These are phyloP conservation scores for Trypanosoma lewisi DNA, from an alignment of 208 protist species.

Conservation along the genomic window DNA sequence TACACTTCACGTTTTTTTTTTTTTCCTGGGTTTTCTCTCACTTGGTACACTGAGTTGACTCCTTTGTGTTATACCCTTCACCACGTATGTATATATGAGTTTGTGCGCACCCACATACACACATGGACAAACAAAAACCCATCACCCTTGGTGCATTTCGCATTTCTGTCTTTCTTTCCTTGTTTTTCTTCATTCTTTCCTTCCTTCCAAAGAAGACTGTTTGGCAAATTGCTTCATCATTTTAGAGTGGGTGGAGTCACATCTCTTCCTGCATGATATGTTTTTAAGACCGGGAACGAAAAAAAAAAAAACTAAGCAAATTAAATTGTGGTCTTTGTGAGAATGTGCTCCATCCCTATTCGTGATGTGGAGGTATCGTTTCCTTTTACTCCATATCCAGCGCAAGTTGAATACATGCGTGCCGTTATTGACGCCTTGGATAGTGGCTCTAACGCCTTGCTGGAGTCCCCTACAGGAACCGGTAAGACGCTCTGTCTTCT, in stretches of 20 bases:
- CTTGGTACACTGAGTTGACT: too few species aligned
- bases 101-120: too few species aligned
- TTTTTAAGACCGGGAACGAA: too few species aligned
- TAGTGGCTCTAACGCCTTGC: slow-evolving; percentile 83
- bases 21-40: not conserved
- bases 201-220: not conserved
- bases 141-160: not conserved
- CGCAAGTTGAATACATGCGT: slow-evolving; percentile 95
- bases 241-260: not conserved
- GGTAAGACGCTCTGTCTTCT: slow-evolving; percentile 98
- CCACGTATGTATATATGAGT: too few species aligned
- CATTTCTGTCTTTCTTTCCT: slow-evolving; percentile 4
- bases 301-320: not conserved
- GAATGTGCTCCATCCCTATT: slow-evolving; percentile 41
- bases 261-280: not conserved
- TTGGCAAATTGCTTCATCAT: not conserved
- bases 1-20: slow-evolving; percentile 3
- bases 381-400: slow-evolving; percentile 92
- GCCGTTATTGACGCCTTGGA: slow-evolving; percentile 90
- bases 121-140: not conserved
- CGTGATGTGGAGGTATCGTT: slow-evolving; percentile 68
- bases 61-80: too few species aligned
- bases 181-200: slow-evolving; percentile 8
- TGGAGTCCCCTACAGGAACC: slow-evolving; percentile 97
- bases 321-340: not conserved